Evolutionary conservation across 148 eudicot genomes (phyloP).

Genomic region (Gaultheria prostrata): DNA sequence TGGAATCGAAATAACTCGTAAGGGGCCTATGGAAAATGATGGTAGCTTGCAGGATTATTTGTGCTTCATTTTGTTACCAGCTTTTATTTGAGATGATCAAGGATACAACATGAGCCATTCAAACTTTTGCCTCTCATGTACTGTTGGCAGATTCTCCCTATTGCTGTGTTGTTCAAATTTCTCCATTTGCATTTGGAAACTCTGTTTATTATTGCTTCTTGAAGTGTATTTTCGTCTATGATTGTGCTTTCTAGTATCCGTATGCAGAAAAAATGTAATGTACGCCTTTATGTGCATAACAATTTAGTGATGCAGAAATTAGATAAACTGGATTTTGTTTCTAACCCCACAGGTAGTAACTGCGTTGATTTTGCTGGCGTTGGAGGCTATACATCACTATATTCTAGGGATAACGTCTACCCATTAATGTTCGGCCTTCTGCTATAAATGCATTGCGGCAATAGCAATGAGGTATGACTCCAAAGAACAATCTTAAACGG

Average conservation of each 20-base stretch:
- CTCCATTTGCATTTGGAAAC: neutral
- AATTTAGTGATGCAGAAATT: neutral
- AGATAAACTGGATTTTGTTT: conserved; percentile 14
- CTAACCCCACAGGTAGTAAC: conserved; percentile 8
- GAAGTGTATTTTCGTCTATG: neutral
- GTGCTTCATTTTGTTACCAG: neutral
- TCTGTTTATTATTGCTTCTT: neutral
- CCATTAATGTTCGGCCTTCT: conserved; percentile 25
- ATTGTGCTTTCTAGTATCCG: neutral
- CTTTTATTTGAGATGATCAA: neutral
- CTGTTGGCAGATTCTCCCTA: neutral
- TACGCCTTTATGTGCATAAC: neutral
- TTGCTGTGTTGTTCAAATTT: neutral
- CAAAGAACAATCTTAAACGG: neutral
- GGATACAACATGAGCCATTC: neutral
- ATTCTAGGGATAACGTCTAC: conserved; percentile 1
- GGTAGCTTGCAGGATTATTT: neutral
- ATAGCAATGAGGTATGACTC: conserved; percentile 58
- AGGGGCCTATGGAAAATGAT: conserved; percentile 4
- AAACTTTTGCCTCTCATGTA: neutral
- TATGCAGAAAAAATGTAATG: neutral
- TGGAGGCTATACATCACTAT: conserved; percentile 10
- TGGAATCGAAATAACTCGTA: neutral
- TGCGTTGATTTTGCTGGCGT: conserved; percentile 4
- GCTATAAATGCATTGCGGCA: conserved; percentile 44